Percentiles rank a stretch among this genome's conserved stretches.
phyloP scores from a whole-genome alignment of 192 early-diverging fungal species.

The Coemansia sp. region DNA sequence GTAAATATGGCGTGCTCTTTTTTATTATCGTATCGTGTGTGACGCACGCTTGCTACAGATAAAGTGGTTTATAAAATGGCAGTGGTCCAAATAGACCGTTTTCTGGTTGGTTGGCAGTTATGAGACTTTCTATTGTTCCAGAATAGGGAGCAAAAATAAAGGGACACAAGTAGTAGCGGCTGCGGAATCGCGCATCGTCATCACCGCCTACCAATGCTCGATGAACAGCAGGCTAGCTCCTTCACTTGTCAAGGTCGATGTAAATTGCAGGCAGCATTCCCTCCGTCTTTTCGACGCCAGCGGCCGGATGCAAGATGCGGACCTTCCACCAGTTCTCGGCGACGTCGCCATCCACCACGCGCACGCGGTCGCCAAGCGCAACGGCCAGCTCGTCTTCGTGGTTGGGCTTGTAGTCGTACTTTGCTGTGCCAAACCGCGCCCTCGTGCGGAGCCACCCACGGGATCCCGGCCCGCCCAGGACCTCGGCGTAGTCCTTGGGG shows the following conservation, averaged over 20 bases:
- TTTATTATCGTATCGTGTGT: no score
- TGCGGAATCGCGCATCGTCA: no score
- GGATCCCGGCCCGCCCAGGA: conserved; percentile 24
- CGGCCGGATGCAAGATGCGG: conserved; percentile 2
- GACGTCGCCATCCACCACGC: conserved; percentile 41
- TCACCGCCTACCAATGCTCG: no score
- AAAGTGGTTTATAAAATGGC: background rate
- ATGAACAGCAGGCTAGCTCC: no score
- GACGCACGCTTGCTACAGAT: no score
- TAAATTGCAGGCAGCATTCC: conserved; percentile 50
- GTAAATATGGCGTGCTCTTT: no score
- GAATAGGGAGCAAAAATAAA: no score
- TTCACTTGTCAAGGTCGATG: conserved; percentile 43
- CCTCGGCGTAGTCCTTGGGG: conserved; percentile 37
- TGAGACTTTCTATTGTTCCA: no score
- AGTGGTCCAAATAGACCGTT: background rate
- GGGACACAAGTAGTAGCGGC: no score
- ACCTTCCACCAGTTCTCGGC: conserved; percentile 51
- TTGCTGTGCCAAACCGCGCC: conserved; percentile 34
- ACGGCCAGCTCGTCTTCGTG: conserved; percentile 44
- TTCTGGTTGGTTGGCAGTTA: no score
- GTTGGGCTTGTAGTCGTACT: conserved; percentile 44
- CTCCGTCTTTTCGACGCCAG: background rate
- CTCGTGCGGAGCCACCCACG: conserved; percentile 39
- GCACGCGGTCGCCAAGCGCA: conserved; percentile 19